phyloP scores from a whole-genome alignment of 108 stramenopile genomes.

The Cylindrotheca closterium region DNA sequence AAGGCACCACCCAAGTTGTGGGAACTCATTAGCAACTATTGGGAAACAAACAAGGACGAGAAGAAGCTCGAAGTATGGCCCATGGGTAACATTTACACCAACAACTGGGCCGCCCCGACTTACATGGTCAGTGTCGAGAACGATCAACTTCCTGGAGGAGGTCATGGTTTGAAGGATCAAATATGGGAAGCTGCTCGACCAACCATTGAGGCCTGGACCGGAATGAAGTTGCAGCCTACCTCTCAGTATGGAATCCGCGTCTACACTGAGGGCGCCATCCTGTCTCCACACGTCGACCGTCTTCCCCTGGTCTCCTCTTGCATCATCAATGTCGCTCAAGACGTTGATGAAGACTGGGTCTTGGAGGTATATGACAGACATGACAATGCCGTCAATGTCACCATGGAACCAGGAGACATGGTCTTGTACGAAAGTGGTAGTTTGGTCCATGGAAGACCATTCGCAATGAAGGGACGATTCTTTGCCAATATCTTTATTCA shows the following conservation, averaged over 20 bases:
- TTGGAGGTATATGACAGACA: slow-evolving; percentile 85
- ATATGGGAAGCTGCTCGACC: slow-evolving; percentile 80
- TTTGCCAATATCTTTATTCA: slow-evolving; percentile 92
- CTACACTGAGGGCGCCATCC: slow-evolving; percentile 80
- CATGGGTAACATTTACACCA: slow-evolving; percentile 73
- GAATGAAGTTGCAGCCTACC: slow-evolving; percentile 78
- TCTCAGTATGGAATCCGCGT: slow-evolving; percentile 90
- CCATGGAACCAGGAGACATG: slow-evolving; percentile 91
- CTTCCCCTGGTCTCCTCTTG: slow-evolving; percentile 85
- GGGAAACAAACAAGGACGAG: slow-evolving; percentile 52
- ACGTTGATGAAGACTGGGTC: slow-evolving; percentile 91
- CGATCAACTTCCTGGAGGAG: slow-evolving; percentile 63
- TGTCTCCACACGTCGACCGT: slow-evolving; percentile 92
- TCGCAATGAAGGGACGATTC: slow-evolving; percentile 78
- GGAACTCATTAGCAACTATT: slow-evolving; percentile 59
- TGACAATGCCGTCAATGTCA: slow-evolving; percentile 86
- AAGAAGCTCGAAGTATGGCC: slow-evolving; percentile 31
- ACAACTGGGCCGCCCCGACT: slow-evolving; percentile 70
- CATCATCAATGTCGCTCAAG: slow-evolving; percentile 91
- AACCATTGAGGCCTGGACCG: slow-evolving; percentile 90
- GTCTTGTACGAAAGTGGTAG: slow-evolving; percentile 78
- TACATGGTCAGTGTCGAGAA: slow-evolving; percentile 84
- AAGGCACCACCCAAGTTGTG: slow-evolving; percentile 55
- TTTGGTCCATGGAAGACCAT: slow-evolving; percentile 80
- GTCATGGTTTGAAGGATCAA: slow-evolving; percentile 54